Percentiles rank a stretch among this genome's conserved stretches.
Conservation (phyloP, 2,329 filamentous ascomycete genomes). For the Ophiobolus disseminans region DNA sequence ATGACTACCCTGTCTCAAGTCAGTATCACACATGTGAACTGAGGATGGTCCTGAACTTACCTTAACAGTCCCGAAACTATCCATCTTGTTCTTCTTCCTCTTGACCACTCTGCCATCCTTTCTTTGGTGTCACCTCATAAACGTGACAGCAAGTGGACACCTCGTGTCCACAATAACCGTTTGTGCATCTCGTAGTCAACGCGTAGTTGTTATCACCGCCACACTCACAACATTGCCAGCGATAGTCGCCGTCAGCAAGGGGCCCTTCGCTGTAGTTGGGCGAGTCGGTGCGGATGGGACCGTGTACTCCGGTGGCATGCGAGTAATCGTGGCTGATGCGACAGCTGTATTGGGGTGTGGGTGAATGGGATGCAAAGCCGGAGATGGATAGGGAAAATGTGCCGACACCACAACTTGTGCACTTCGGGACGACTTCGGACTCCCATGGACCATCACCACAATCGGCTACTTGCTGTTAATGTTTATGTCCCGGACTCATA, state of each 20-base stretch:
- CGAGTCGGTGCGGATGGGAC: not conserved
- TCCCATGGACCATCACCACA: not conserved
- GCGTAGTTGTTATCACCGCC: not conserved
- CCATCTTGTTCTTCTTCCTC: too few species aligned
- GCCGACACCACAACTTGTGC: not conserved
- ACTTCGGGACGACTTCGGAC: not conserved
- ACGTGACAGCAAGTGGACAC: too few species aligned
- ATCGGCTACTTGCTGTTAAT: not conserved
- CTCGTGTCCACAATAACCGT: not conserved
- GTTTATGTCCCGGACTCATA: too few species aligned
- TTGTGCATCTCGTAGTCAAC: not conserved
- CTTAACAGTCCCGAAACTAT: too few species aligned
- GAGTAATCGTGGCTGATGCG: not conserved
- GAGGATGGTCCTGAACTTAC: too few species aligned
- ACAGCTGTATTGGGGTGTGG: too few species aligned
- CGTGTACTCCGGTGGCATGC: not conserved
- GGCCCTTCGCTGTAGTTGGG: not conserved
- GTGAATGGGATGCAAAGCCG: too few species aligned
- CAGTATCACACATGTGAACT: too few species aligned
- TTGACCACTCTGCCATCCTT: too few species aligned
- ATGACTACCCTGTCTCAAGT: too few species aligned
- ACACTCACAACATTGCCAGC: not conserved
- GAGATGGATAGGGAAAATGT: too few species aligned
- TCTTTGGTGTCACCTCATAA: too few species aligned
- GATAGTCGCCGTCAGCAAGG: not conserved